phyloP scores from a whole-genome alignment of 2,329 filamentous ascomycete genomes.

The Claviceps pazoutovae region DNA sequence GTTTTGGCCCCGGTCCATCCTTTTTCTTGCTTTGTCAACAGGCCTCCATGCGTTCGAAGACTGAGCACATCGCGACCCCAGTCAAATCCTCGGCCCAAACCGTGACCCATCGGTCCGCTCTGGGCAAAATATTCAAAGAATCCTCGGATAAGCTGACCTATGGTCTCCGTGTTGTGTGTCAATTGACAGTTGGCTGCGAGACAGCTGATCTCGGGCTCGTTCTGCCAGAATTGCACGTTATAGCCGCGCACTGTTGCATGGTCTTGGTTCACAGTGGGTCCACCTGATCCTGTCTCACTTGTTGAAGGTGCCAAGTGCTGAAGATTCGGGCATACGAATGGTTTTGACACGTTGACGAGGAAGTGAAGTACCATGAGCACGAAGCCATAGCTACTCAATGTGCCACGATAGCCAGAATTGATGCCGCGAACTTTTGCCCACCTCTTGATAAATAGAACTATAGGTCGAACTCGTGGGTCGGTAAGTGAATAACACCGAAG shows the following conservation, averaged over 20 bases:
- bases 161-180: conserved; percentile 52
- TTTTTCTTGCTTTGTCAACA: conserved; percentile 62
- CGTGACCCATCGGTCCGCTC: conserved; percentile 36
- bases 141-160: conserved; percentile 60
- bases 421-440: conserved; percentile 81
- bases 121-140: conserved; percentile 84
- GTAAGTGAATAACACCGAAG: conserved; percentile 72
- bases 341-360: conserved; percentile 65
- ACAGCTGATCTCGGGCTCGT: conserved; percentile 53
- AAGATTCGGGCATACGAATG: conserved; percentile 75
- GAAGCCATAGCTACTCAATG: conserved; percentile 80
- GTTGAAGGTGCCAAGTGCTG: conserved; percentile 42
- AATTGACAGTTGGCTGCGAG: conserved; percentile 45
- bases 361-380: conserved; percentile 89
- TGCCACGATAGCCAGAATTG: conserved; percentile 76
- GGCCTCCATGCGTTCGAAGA: conserved; percentile 55
- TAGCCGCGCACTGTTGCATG: conserved; percentile 42
- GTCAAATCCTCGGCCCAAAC: conserved; percentile 47
- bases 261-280: conserved; percentile 12
- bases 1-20: conserved; percentile 79
- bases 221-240: conserved; percentile 64
- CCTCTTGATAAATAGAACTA: conserved; percentile 78
- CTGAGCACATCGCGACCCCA: conserved; percentile 74
- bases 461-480: conserved; percentile 60
- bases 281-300: conserved; percentile 16